Base-by-base conservation (phyloP, 176 grass and related monocot genomes). In the Stipa capillata region DNA sequence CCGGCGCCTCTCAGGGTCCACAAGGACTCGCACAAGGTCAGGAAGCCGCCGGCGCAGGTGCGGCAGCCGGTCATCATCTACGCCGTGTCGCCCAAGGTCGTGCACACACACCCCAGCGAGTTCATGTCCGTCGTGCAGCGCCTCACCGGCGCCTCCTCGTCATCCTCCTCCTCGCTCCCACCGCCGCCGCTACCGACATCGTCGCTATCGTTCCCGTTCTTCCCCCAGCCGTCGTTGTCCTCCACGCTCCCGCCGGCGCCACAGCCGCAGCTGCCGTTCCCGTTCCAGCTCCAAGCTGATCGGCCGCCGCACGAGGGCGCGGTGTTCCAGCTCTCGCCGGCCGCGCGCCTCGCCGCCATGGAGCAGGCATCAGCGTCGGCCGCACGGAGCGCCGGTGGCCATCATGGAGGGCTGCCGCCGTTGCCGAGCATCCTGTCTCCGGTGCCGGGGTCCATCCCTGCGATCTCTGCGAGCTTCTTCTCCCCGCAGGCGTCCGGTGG, bases 81-180 rank as follows among this genome's bases (percentile, higher is more conserved):
- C 78, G 75, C 69, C n/a, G 74, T 59, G 67, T 88, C 90, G 6
- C 90, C 90, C 60, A 92, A 76, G 86, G 86, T 92, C 36, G 76
- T 92, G 42, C 90, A 92, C 61, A 42, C 74, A 17, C 14, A 82
- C 23, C 67, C 86, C 29, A 17, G 59, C 74, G 90, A 92, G n/a
- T 92, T 92, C 85, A 88, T 79, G 90, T 88, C 90, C 35, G 78
- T 92, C 82, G 90, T 92, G 51, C 90, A 92, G 69, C 90, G 90
- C 27, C 86, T 92, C 60, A 92, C 90, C 18, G 90, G 90, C 49
- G 67, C 74, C 10, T 33, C 75, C 58, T 44, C 77, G 31, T 58
- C 73, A 2, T 12, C 73, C 24, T 31, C 53, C 15, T 20, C 23
- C 6, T 16, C 18, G 2, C 2, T 39, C 3, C 4, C 41, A 17